Conservation (phyloP, 352 stramenopile species). For the Phytophthora fragariaefolia region DNA sequence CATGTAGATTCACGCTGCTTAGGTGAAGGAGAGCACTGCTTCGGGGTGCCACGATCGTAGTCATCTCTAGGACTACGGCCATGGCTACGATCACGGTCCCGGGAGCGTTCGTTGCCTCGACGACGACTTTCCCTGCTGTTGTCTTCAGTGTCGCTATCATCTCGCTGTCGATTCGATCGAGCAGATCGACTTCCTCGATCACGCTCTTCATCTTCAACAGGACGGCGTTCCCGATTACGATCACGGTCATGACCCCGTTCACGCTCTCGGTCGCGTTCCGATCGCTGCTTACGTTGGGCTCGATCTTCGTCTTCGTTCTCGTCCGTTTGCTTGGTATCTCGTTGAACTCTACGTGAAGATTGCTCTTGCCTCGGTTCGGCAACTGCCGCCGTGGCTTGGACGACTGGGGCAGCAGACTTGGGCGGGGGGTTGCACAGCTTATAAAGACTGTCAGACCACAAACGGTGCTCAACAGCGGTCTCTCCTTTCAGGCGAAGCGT, state of each 20-base stretch:
- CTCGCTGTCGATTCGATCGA: conserved; percentile 21
- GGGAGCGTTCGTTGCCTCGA: conserved; percentile 1
- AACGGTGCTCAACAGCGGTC: conserved; percentile 72
- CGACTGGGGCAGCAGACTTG: conserved; percentile 17
- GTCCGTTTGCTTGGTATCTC: conserved; percentile 23
- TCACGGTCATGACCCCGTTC: conserved; percentile 17
- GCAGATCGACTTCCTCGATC: conserved; percentile 12
- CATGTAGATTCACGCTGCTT: conserved; percentile 14
- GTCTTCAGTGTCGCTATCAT: conserved; percentile 18
- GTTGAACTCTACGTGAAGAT: conserved; percentile 12
- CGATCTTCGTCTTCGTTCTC: conserved; percentile 27
- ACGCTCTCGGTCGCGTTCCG: conserved; percentile 11
- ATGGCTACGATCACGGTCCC: conserved; percentile 7
- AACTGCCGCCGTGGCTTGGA: conserved; percentile 10
- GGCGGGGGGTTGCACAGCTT: conserved; percentile 64
- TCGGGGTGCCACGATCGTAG: conserved; percentile 12
- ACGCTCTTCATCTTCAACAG: conserved; percentile 7
- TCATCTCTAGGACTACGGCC: conserved; percentile 14
- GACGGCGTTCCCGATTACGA: conserved; percentile 7
- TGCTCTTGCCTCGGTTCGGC: conserved; percentile 19
- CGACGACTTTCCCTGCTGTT: conserved; percentile 12
- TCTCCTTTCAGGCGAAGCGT: conserved; percentile 85
- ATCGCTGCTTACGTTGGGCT: conserved; percentile 19
- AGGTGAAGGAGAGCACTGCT: conserved; percentile 22
- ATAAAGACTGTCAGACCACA: conserved; percentile 86